A percentile compares a stretch with the other conserved stretches of the same genome.
phyloP scores from a whole-genome alignment of 2,329 filamentous ascomycete genomes.

The Fusarium heterosporum region DNA sequence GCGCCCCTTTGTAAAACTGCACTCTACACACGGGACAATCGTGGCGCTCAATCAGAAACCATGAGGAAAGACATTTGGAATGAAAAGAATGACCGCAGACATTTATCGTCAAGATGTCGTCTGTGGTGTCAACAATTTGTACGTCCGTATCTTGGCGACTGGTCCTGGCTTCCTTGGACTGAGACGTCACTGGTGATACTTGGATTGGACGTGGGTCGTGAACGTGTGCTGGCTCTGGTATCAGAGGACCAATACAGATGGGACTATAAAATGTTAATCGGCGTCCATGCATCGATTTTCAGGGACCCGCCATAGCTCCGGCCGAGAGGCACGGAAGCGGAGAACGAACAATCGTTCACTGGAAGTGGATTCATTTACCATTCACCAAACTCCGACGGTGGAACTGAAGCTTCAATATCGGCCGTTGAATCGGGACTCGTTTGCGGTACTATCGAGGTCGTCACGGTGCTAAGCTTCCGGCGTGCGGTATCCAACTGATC shows the following conservation, averaged over 20 bases:
- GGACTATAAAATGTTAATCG: conserved; percentile 41
- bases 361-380: conserved; percentile 41
- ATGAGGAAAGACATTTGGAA: conserved; percentile 54
- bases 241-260: conserved; percentile 51
- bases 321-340: conserved; percentile 23
- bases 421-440: conserved; percentile 9
- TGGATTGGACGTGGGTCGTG: conserved; percentile 31
- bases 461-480: conserved; percentile 48
- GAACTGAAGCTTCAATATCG: conserved; percentile 37
- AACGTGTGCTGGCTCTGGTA: conserved; percentile 43
- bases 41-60: conserved; percentile 53
- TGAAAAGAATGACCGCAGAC: conserved; percentile 56
- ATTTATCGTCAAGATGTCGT: conserved; percentile 54
- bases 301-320: conserved; percentile 6
- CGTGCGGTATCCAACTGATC: conserved; percentile 44
- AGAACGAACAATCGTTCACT: not conserved
- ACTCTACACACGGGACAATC: conserved; percentile 56
- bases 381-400: conserved; percentile 41
- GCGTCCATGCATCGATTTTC: not conserved
- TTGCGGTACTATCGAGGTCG: conserved; percentile 41
- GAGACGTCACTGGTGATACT: conserved; percentile 25
- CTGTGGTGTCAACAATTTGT: conserved; percentile 2
- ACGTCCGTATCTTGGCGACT: not conserved
- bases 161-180: not conserved
- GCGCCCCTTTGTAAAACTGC: conserved; percentile 47